phyloP scores from a whole-genome alignment of 2,329 filamentous ascomycete species.

The Aureobasidium namibiae region DNA sequence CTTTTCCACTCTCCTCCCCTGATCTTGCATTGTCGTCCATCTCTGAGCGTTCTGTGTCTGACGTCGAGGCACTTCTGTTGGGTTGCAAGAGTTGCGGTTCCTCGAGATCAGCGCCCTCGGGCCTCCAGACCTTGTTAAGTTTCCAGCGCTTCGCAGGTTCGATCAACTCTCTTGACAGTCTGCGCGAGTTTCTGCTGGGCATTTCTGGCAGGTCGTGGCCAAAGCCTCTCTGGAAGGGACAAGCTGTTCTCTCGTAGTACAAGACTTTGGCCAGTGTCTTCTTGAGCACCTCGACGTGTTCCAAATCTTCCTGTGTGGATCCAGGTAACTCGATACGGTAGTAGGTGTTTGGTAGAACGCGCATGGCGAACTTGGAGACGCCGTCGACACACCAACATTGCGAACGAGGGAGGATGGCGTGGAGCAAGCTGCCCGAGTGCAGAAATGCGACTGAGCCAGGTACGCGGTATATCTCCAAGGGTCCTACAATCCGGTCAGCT shows the following conservation, averaged over 20 bases:
- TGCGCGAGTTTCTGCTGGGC: constrained; percentile 54
- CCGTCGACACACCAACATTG: constrained; percentile 93
- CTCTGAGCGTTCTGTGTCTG: constrained; percentile 1
- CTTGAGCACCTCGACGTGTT: constrained; percentile 59
- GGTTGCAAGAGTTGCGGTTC: constrained; percentile 11
- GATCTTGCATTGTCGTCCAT: neutral
- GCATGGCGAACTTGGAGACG: constrained; percentile 74
- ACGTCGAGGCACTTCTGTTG: neutral
- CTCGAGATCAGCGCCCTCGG: constrained; percentile 28
- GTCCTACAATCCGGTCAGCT: constrained; percentile 39
- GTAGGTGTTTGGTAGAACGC: constrained; percentile 74
- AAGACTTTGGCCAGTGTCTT: constrained; percentile 63
- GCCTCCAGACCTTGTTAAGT: constrained; percentile 39
- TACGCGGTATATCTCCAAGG: constrained; percentile 76
- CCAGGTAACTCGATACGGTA: constrained; percentile 83
- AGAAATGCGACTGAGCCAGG: constrained; percentile 81
- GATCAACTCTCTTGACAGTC: constrained; percentile 61
- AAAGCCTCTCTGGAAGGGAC: constrained; percentile 74
- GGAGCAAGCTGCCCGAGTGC: constrained; percentile 73
- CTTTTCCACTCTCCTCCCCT: neutral
- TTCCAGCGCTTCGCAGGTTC: constrained; percentile 45
- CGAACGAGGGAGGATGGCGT: constrained; percentile 80
- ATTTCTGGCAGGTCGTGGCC: constrained; percentile 64
- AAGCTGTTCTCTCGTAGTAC: constrained; percentile 79
- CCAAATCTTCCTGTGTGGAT: constrained; percentile 53